Percentiles rank a stretch among this genome's conserved stretches.
These are phyloP conservation scores for Chaetomium strumarium DNA, from an alignment of 2,329 filamentous ascomycete genomes.

Conservation along the genomic window DNA sequence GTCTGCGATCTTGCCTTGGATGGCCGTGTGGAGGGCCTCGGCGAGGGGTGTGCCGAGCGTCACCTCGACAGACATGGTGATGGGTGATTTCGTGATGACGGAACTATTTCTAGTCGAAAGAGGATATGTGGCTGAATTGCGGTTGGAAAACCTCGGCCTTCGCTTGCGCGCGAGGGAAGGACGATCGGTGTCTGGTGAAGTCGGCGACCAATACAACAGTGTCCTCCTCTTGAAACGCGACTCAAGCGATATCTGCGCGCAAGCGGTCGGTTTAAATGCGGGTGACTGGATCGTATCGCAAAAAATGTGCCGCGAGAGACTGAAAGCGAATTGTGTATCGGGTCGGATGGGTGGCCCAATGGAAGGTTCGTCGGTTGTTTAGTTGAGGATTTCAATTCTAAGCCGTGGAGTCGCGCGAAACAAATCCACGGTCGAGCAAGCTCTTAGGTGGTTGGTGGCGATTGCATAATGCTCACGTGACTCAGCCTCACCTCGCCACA, in stretches of 20 bases:
- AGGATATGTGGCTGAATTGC: neutral
- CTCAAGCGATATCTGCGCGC: conserved; percentile 1
- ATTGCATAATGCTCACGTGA: conserved; percentile 4
- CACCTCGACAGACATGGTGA: conserved; percentile 69
- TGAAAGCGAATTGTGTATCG: neutral
- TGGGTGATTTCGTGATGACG: neutral
- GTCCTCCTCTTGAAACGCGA: conserved; percentile 6
- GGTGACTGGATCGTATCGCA: neutral
- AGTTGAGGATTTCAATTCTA: conserved; percentile 14
- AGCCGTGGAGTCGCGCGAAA: conserved; percentile 10
- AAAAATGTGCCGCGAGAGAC: neutral
- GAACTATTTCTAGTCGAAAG: too few relatives aligned
- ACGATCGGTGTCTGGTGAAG: neutral
- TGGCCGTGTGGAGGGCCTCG: conserved; percentile 71
- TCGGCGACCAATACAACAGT: conserved; percentile 3
- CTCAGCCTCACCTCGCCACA: neutral
- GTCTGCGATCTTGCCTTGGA: conserved; percentile 88
- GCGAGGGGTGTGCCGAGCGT: conserved; percentile 75
- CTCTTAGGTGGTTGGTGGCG: conserved; percentile 5
- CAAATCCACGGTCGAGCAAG: conserved; percentile 1
- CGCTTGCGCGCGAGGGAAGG: neutral
- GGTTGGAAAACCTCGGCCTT: neutral
- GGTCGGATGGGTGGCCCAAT: neutral
- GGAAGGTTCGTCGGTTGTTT: neutral
- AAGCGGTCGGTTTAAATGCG: neutral